Evolutionary conservation across 345 rosid genomes (phyloP), one percentile per base, ranked within the genome.

Genomic region (Cardamine resedifolia): DNA sequence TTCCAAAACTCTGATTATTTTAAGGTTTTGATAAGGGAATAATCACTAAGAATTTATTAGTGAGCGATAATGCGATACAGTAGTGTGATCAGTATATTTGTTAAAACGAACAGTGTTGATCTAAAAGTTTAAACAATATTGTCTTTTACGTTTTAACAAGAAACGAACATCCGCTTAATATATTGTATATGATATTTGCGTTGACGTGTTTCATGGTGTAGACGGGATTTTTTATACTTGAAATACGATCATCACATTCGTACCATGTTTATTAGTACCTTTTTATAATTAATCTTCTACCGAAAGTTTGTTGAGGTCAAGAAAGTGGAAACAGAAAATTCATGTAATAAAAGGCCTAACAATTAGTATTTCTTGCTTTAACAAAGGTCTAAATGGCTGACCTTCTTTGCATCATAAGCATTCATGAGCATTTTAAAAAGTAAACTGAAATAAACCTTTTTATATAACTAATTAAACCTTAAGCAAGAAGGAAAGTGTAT

Each of bases 241-340:
- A 45, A 44, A 55, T 62, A 33, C 21, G 39, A 73, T 63, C 53
- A 72, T 65, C 19, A 28, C 28, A 36, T 43, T 63, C 27, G 30
- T 66, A 58, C 53, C 19, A 7, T 58, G 66, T 19, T 36, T 21
- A 53, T 11, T n/a, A n/a, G n/a, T n/a, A 39, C 7, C 15, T 39
- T 73, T 26, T 53, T 62, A 60, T 75, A 10, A 68, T 69, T 61
- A 53, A 31, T 44, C 69, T 61, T 62, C 34, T 62, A 62, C 65
- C 59, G 79, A 75, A 69, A 75, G 79, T 45, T 68, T 53, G 33
- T 68, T 52, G 64, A 33, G 21, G 58, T 75, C 41, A 75, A 75
- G 28, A 31, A 31, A 75, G 79, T 31, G 4, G 18, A 44, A 27
- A 44, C 6, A 26, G 16, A 61, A 69, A 36, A 43, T 41, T 41